Base-by-base conservation (phyloP, 805 yeast genomes). In the Monosporozyma aerobia region DNA sequence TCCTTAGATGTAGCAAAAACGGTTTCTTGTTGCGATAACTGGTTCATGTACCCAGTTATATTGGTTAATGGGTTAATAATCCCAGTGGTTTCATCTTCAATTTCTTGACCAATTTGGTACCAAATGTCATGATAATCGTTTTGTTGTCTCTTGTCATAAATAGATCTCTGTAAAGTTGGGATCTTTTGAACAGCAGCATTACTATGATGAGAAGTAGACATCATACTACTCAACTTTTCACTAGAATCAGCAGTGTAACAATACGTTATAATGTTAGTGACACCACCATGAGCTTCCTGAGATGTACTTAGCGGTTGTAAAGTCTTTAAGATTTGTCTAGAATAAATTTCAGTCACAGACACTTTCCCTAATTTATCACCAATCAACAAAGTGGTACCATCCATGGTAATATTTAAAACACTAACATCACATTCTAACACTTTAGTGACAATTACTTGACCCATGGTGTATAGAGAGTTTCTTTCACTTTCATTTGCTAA, bases 341-440 rank as follows among this genome's bases (percentile, higher is more conserved):
- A 81, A 14, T 75, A 77, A 5, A 83, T 73, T 66, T 92, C 97
- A 59, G 83, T 77, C 0, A 83, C 74, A 43, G 78, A 77, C 2
- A 87, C 79, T 30, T 78, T 74, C 1, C 97, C 97, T n/a, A 59
- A 62, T 0, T 76, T 66, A 63, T 87, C 95, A 37, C 97, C 97
- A 5, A 89, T 79, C 2, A 85, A 71, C 5, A 90, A 61, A 39
- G 72, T 66, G 16, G 90, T 80, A 4, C 92, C 96, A 63, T 90
- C 97, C 62, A 85, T 70, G 5, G 90, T 81, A 2, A 87, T 67
- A 1, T 71, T 73, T 50, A 90, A 57, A 29, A 78, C 70, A 0
- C 87, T 78, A 2, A 86, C 79, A 2, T 62, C 54, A 5, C 66
- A 64, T 0, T 65, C 62, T 8, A 55, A 37, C 2, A 68, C 19